Evolutionary conservation across 768 basidiomycete genomes (phyloP).

Genomic region (Termitomyces titanicus): DNA sequence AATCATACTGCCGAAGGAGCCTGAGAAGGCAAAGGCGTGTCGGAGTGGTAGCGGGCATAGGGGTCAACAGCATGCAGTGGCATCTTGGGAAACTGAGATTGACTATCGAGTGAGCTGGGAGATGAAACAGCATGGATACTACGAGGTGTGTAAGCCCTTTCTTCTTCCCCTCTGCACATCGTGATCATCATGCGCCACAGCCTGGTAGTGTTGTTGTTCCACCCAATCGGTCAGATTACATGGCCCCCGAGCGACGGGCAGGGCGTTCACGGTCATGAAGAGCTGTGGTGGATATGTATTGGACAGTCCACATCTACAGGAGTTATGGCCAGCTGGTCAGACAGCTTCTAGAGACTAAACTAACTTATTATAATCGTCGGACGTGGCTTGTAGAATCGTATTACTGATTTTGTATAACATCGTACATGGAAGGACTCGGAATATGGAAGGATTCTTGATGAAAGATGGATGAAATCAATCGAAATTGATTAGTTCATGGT

Average conservation of each 20-base stretch:
- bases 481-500: not conserved
- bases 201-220: not conserved
- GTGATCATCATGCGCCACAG: conserved; percentile 15
- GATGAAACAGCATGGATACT: conserved; percentile 8
- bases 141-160: conserved; percentile 8
- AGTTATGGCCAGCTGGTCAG: not conserved
- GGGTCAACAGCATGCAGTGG: conserved; percentile 6
- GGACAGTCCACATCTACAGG: too few species aligned
- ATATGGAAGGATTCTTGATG: not conserved
- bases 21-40: conserved; percentile 2
- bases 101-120: conserved; percentile 12
- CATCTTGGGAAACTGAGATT: conserved; percentile 14
- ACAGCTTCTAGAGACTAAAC: not conserved
- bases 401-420: conserved; percentile 10
- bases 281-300: too few species aligned
- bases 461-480: not conserved
- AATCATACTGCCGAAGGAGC: conserved; percentile 12
- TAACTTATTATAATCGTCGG: not conserved
- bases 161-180: not conserved
- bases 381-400: conserved; percentile 5
- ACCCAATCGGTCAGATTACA: conserved; percentile 5
- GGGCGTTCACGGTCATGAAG: not conserved
- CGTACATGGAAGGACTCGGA: conserved; percentile 1
- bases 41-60: not conserved
- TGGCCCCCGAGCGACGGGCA: conserved; percentile 2